Evolutionary conservation across 768 basidiomycete genomes (phyloP).

Genomic region (Boletus patriciae): DNA sequence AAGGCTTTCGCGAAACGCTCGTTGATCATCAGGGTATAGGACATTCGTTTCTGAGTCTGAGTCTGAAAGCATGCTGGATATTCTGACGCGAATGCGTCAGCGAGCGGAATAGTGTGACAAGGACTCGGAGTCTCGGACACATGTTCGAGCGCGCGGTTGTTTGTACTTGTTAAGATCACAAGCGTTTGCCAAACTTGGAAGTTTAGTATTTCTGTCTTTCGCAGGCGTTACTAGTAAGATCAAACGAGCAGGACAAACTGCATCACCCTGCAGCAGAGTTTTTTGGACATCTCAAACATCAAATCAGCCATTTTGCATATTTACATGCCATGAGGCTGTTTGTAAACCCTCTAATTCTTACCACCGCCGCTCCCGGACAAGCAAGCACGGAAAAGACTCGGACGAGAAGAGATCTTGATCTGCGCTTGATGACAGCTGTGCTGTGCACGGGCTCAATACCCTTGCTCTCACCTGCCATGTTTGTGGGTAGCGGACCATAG

Average conservation of each 20-base stretch:
- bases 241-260: no score
- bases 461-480: conserved; percentile 25
- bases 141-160: conserved; percentile 4
- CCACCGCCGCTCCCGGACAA: no score
- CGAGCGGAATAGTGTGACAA: not conserved
- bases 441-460: conserved; percentile 30
- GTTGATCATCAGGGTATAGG: conserved; percentile 61
- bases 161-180: conserved; percentile 19
- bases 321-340: no score
- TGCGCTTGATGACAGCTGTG: conserved; percentile 34
- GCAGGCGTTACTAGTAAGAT: no score
- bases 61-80: conserved; percentile 39
- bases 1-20: conserved; percentile 81
- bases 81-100: no score
- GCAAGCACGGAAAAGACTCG: conserved; percentile 18
- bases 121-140: no score
- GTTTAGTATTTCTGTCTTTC: no score
- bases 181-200: not conserved
- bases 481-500: no score
- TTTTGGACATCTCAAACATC: no score
- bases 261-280: no score
- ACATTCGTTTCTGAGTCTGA: conserved; percentile 38
- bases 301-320: no score
- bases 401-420: conserved; percentile 29
- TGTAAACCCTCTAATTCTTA: no score